A percentile compares a stretch with the other conserved stretches of the same genome.
phyloP scores from a whole-genome alignment of 1,284 basidiomycete species.

The Coniophora puteana region DNA sequence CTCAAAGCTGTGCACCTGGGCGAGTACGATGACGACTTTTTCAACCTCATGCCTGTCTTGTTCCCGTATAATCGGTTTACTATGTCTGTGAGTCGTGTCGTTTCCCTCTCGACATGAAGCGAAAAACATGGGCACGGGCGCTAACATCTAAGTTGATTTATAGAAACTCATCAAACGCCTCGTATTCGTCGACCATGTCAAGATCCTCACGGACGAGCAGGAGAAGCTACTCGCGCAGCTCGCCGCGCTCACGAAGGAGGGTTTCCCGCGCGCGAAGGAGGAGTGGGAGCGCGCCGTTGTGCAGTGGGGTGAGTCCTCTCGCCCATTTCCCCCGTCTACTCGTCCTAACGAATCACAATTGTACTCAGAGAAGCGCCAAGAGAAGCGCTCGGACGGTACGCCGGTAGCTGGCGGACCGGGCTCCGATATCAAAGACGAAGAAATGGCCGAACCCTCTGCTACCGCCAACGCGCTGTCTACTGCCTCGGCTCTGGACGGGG shows the following conservation, averaged over 20 bases:
- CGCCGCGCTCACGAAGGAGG: slow-evolving; percentile 50
- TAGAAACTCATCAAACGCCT: slow-evolving; percentile 84
- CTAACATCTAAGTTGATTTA: slow-evolving; percentile 10
- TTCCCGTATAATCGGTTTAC: slow-evolving; percentile 95
- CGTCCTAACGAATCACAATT: background rate
- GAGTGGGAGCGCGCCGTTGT: slow-evolving; percentile 67
- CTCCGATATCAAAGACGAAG: slow-evolving; percentile 27
- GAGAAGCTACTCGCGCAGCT: slow-evolving; percentile 62
- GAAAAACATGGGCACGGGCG: background rate
- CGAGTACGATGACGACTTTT: slow-evolving; percentile 91
- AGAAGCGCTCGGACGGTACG: too few species aligned
- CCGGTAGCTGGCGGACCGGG: slow-evolving; percentile 31
- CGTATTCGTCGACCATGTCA: slow-evolving; percentile 66
- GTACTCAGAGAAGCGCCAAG: slow-evolving; percentile 55
- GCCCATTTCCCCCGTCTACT: slow-evolving; percentile 6
- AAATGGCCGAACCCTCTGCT: slow-evolving; percentile 8
- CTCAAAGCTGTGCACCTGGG: slow-evolving; percentile 77
- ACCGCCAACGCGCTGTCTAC: too few species aligned
- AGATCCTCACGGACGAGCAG: slow-evolving; percentile 58
- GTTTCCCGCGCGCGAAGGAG: slow-evolving; percentile 64
- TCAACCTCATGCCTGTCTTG: slow-evolving; percentile 80
- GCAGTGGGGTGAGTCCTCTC: slow-evolving; percentile 53
- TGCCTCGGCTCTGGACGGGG: too few species aligned
- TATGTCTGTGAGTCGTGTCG: slow-evolving; percentile 72
- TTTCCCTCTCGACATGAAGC: background rate